Base-by-base conservation (phyloP, 225 moss, liverwort and hornwort species). In the Polytrichum commune region DNA sequence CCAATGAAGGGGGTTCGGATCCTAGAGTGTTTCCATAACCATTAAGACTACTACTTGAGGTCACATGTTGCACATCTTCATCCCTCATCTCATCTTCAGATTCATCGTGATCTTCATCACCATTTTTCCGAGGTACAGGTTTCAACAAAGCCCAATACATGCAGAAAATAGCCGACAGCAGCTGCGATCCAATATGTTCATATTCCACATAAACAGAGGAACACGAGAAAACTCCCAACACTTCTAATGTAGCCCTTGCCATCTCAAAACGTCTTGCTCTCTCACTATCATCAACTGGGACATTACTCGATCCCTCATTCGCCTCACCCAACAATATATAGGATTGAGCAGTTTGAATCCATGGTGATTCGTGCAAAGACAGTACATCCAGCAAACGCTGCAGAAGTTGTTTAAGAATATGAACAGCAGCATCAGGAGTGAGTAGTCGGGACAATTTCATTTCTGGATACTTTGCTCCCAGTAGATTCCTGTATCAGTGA, bases 111-210 rank as follows among this genome's bases (percentile, higher is more conserved):
- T 83, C 80, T 70, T 55, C 81, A 27, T 78, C 82, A 74, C 67
- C 65, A 23, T 65, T 56, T 29, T 26, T 65, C n/a, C 55, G 81
- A 28, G 57, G 64, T 29, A 57, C 72, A 27, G 83, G 80, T 65
- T 65, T 61, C 46, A 84, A 69, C 62, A 84, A 87, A 70, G 91
- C 95, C 98, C 98, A 95, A 71, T 84, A 88, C 38, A 95, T 75
- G 74, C 89, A 90, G 75, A 95, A 90, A 7, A 93, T 62, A 62
- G 93, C 82, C 73, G 91, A 82, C 61, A 91, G 76, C 57, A 98
- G 81, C 85, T 91, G 89, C 72, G 74, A 66, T 65, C 82, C 84
- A 16, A 85, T 70, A 65, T 83, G 75, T 69, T 90, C 83, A 46
- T 74, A 71, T 53, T 91, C 81, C 64, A 90, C 29, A 67, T 73